Conservation (phyloP, 257 asterid genomes). For the Catharanthus roseus region DNA sequence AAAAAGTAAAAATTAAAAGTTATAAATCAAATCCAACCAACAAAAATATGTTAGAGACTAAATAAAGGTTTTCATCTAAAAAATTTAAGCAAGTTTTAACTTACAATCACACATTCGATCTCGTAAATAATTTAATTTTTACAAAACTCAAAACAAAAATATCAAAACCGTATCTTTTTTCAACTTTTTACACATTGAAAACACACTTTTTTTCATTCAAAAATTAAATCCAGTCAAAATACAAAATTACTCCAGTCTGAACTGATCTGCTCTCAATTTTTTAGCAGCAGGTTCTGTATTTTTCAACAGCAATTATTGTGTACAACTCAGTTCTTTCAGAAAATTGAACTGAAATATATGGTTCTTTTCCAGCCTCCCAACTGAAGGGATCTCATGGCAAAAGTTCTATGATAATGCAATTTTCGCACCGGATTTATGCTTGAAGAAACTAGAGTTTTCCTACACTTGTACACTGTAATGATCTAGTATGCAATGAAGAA, state of each 20-base stretch:
- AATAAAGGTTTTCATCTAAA: too few species aligned
- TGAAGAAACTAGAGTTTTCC: neutral
- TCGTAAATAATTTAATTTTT: too few species aligned
- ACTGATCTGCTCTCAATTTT: neutral
- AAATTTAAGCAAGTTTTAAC: too few species aligned
- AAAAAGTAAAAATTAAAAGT: too few species aligned
- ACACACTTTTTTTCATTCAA: too few species aligned
- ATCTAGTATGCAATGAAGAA: neutral
- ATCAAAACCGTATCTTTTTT: too few species aligned
- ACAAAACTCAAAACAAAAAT: too few species aligned
- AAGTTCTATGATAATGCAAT: neutral
- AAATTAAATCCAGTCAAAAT: too few species aligned
- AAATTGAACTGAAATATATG: slow-evolving; percentile 1
- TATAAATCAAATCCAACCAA: too few species aligned
- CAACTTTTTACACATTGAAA: too few species aligned
- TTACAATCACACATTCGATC: too few species aligned
- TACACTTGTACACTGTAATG: neutral
- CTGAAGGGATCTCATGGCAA: neutral
- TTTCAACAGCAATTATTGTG: slow-evolving; percentile 4
- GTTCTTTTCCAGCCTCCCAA: neutral
- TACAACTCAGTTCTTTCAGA: slow-evolving; percentile 6
- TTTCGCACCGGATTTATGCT: neutral
- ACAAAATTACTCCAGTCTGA: neutral
- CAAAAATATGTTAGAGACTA: too few species aligned
- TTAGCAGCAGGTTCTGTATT: neutral